Conservation (phyloP, 2,329 filamentous ascomycete species). For the Cryphonectria radicalis region DNA sequence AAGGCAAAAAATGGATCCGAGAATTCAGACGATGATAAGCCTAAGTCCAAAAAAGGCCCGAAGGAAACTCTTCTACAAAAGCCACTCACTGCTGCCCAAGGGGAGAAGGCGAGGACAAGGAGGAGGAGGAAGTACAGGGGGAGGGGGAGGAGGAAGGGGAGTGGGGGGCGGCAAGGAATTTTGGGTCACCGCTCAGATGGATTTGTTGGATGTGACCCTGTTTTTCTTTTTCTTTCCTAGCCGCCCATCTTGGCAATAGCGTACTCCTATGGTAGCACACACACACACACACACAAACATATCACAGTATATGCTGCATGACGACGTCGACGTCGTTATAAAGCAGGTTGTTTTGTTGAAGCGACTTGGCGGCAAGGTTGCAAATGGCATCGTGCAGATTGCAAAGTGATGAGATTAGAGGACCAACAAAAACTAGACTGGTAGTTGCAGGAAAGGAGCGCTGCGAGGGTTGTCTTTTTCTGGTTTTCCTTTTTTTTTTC, state of each 20-base stretch:
- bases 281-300: background rate
- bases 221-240: background rate
- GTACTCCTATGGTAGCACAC: background rate
- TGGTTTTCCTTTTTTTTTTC: too few relatives aligned
- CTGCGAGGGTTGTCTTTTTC: background rate
- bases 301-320: background rate
- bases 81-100: too few relatives aligned
- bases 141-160: too few relatives aligned
- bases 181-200: background rate
- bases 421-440: background rate
- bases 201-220: background rate
- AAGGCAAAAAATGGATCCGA: background rate
- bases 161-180: background rate
- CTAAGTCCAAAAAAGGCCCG: background rate
- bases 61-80: too few relatives aligned
- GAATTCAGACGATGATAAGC: slow-evolving; percentile 14
- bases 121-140: too few relatives aligned
- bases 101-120: background rate
- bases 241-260: background rate
- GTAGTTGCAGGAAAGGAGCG: background rate
- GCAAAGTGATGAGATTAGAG: background rate
- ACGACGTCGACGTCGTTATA: background rate
- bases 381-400: background rate
- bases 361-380: background rate
- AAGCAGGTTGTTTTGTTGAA: background rate